These are phyloP conservation scores for Hygrophoropsis aurantiaca DNA, from an alignment of 768 basidiomycete genomes.

Conservation along the genomic window DNA sequence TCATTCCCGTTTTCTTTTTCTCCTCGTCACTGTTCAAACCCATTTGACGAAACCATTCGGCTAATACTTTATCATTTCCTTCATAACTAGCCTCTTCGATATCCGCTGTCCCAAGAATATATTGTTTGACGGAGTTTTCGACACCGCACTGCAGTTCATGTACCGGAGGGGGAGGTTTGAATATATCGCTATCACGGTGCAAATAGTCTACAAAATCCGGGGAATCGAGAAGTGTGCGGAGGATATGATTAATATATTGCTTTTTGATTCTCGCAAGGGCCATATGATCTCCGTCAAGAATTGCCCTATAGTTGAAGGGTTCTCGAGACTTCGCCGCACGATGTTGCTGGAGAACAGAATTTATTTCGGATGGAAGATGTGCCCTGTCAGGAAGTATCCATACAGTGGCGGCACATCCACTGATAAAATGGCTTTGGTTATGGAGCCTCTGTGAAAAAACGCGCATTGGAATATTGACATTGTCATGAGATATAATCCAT, in stretches of 20 bases:
- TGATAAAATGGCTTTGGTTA: slow-evolving; percentile 22
- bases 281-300: background rate
- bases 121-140: slow-evolving; percentile 30
- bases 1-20: slow-evolving; percentile 8
- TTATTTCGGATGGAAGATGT: slow-evolving; percentile 3
- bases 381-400: slow-evolving; percentile 15
- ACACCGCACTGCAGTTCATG: slow-evolving; percentile 23
- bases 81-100: slow-evolving; percentile 42
- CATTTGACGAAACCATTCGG: slow-evolving; percentile 33
- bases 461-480: slow-evolving; percentile 19
- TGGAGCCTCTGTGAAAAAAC: slow-evolving; percentile 23
- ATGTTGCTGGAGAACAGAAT: slow-evolving; percentile 7
- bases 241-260: slow-evolving; percentile 15
- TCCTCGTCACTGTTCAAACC: slow-evolving; percentile 13
- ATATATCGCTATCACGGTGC: slow-evolving; percentile 7
- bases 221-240: slow-evolving; percentile 23
- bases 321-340: slow-evolving; percentile 1
- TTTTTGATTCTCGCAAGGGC: background rate
- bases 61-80: slow-evolving; percentile 29
- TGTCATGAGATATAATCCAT: slow-evolving; percentile 19
- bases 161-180: slow-evolving; percentile 25
- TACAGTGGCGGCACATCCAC: slow-evolving; percentile 20
- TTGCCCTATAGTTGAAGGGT: background rate
- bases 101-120: slow-evolving; percentile 33
- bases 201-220: slow-evolving; percentile 26